Base-by-base conservation (phyloP, 2,329 filamentous ascomycete species). In the Scorias spongiosa region DNA sequence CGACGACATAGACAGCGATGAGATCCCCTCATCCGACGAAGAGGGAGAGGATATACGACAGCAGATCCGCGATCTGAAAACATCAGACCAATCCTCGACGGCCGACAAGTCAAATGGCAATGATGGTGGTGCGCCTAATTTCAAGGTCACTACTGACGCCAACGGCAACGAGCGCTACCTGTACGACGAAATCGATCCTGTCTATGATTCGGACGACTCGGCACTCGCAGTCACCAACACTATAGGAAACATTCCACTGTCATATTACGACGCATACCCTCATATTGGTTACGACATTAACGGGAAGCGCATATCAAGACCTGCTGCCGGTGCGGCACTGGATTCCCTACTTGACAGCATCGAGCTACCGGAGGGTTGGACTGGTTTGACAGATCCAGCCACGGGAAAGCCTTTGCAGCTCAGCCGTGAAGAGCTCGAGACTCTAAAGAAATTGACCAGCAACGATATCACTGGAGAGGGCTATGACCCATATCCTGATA, bases 261-360 rank as follows among this genome's bases (percentile, higher is more conserved):
- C 84, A 2, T 96, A 94, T 66, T 98, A 98, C 69, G 91, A 98
- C 62, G 83, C 85, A 30, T 98, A 95, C 61, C 91, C 91, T 42
- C 91, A 98, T 62, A 95, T 98, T 60, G 91, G 91, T 47, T 98
- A 98, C 66, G 85, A 95, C 57, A 96, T 98, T 68, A 93, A 98
- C 63, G 91, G 91, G 63, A 95, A 93, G 74, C 93, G 84, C 64
- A 94, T 98, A 51, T 84, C 94, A 80, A 82, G 91, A 42, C 91
- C 91, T 6, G 91, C 93, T 3, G 89, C 87, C 53, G 89, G 89
- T 42, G 83, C 94, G 61, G 91, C 91, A 30, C 69, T 98, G 29
- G 91, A 98, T 69, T 86, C 87, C 10, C 72, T 98, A 38, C 72
- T 98, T 9, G 89, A 98, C 57, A 95, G 84, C 64, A 98, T 98